Evolutionary conservation across 2,329 filamentous ascomycete genomes (phyloP).

Genomic region (Aspergillus felis): DNA sequence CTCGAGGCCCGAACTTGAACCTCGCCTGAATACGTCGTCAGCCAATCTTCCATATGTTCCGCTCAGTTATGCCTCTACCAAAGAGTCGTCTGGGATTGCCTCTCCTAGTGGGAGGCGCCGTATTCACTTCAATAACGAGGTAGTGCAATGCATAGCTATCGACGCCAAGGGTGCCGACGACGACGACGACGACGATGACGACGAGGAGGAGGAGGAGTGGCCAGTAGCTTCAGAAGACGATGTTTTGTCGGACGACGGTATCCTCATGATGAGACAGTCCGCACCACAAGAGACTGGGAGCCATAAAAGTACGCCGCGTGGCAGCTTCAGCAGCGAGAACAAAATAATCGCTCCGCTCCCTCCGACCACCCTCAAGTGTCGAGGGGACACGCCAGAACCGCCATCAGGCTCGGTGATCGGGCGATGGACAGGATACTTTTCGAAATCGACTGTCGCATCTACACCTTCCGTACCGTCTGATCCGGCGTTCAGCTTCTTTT

Average conservation of each 20-base stretch:
- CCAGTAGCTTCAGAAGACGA: constrained; percentile 44
- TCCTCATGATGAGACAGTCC: constrained; percentile 76
- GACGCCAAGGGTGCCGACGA: constrained; percentile 61
- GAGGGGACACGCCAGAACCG: constrained; percentile 69
- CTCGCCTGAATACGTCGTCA: constrained; percentile 47
- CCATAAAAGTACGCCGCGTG: constrained; percentile 51
- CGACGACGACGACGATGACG: constrained; percentile 57
- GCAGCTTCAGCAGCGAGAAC: constrained; percentile 59
- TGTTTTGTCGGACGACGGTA: constrained; percentile 69
- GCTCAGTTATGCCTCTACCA: constrained; percentile 11
- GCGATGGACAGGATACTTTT: constrained; percentile 40
- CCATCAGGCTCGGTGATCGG: constrained; percentile 28
- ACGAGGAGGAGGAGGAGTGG: constrained; percentile 31
- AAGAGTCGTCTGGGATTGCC: constrained; percentile 65
- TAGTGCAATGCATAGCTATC: constrained; percentile 92
- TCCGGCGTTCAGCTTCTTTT: constrained; percentile 61
- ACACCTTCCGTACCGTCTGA: constrained; percentile 67
- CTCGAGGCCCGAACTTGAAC: constrained; percentile 62
- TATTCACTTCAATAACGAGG: constrained; percentile 95
- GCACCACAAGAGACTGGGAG: constrained; percentile 49
- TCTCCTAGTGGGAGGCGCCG: constrained; percentile 68
- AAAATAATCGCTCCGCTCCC: constrained; percentile 86
- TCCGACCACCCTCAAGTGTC: constrained; percentile 81
- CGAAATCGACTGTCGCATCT: constrained; percentile 46
- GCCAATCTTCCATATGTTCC: not conserved